Evolutionary conservation across 2,329 filamentous ascomycete genomes (phyloP).

Genomic region (Elsinoe ampelina): DNA sequence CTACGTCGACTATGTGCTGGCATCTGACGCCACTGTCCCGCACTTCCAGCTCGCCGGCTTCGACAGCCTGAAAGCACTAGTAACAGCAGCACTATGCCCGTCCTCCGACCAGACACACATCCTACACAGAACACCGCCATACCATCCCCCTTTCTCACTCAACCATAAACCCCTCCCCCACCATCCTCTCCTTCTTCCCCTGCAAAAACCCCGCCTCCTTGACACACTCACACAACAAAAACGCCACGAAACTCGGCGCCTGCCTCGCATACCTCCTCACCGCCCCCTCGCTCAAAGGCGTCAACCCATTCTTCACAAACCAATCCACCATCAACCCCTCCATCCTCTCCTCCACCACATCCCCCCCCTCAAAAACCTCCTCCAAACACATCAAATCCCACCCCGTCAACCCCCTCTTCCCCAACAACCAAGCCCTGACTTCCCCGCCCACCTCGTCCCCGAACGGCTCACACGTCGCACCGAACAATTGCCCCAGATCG

Average conservation of each 20-base stretch:
- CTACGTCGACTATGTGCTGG: too few species aligned
- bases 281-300: not conserved
- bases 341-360: not conserved
- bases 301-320: not conserved
- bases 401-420: not conserved
- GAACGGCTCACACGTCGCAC: not conserved
- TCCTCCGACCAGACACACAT: too few species aligned
- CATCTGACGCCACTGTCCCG: too few species aligned
- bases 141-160: not conserved
- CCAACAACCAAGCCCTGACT: not conserved
- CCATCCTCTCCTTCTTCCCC: not conserved
- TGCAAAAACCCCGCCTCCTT: not conserved
- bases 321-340: conserved; percentile 1
- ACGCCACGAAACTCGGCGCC: not conserved
- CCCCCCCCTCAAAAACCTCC: not conserved
- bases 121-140: not conserved
- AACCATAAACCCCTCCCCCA: not conserved
- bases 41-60: too few species aligned
- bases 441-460: not conserved
- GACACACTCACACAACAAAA: not conserved
- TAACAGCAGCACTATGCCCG: too few species aligned
- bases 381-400: not conserved
- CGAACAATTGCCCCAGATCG: not conserved
- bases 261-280: not conserved
- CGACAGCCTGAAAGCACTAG: too few species aligned